Base-by-base conservation (phyloP, 2,329 filamentous ascomycete genomes). In the Fusarium sp. region DNA sequence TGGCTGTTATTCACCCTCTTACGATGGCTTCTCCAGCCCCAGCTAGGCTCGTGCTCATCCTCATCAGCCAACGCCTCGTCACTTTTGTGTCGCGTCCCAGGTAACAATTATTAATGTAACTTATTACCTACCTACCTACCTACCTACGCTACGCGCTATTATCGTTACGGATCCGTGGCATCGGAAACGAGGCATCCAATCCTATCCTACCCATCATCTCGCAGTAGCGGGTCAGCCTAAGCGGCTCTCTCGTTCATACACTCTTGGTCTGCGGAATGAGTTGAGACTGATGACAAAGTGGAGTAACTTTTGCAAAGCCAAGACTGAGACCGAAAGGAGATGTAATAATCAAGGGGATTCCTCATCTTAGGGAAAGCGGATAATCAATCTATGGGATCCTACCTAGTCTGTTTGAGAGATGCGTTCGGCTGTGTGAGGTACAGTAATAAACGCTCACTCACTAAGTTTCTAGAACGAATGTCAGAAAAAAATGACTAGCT, bases 171-270 rank as follows among this genome's bases (percentile, higher is more conserved):
- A 64, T 62, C 62, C 42, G 37, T 57, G 54, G 53, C 50, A 70
- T 60, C 56, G 67, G 57, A 64, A 65, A 70, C 53, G 42, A 64
- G 62, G 57, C 62, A 70, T 59, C 45, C 52, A 50, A 57, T 49
- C 61, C 34, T 30, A 38, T 38, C 37, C n/a, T 37, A n/a, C 12
- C 33, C 46, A 36, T 50, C 46, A 28, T 50, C 46, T 50, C 33
- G 20, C 46, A 18, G 46, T 50, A 51, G 67, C 57, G 67, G 66
- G 66, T 60, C 67, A 34, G 65, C 56, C 50, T 62, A 62, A 49
- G 57, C 66, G 46, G 41, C 51, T 61, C 51, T 47, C 34, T 45
- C 52, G 52, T 50, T 46, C 65, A 54, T 67, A 50, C 46, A 37
- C 52, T 30, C 20, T 18, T 57, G 36, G 33, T 50, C 52, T 52